These are phyloP conservation scores for Quercus lobata DNA, from an alignment of 331 rosid species.

Conservation along the genomic window DNA sequence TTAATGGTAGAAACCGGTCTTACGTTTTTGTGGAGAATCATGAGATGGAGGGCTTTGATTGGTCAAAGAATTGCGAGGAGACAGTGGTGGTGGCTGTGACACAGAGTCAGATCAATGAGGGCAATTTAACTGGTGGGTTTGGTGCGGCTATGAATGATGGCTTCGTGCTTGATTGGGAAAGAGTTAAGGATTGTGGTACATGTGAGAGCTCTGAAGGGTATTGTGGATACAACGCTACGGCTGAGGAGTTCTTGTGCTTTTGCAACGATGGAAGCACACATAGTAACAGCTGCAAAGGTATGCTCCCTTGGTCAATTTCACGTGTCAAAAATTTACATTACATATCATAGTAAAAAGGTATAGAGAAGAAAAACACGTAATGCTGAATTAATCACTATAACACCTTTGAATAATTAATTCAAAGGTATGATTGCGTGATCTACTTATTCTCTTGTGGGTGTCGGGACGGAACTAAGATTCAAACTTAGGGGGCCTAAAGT, in stretches of 20 bases:
- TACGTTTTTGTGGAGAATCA: slow-evolving; percentile 2
- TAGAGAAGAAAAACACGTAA: too few species aligned
- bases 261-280: slow-evolving; percentile 26
- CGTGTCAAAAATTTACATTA: too few species aligned
- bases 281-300: slow-evolving; percentile 30
- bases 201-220: slow-evolving; percentile 32
- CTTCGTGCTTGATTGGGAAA: slow-evolving; percentile 35
- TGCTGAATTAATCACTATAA: too few species aligned
- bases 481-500: too few species aligned
- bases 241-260: slow-evolving; percentile 11
- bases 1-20: not conserved
- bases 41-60: not conserved
- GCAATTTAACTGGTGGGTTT: slow-evolving; percentile 18
- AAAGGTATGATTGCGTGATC: too few species aligned
- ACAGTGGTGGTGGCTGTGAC: slow-evolving; percentile 30
- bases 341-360: too few species aligned
- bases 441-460: too few species aligned
- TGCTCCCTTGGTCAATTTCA: not conserved
- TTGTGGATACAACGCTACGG: slow-evolving; percentile 2
- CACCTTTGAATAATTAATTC: too few species aligned
- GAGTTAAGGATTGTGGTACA: slow-evolving; percentile 12
- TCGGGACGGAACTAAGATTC: rapidly evolving
- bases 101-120: slow-evolving; percentile 5
- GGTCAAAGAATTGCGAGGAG: slow-evolving; percentile 17
- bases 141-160: slow-evolving; percentile 29